A percentile compares a stretch with the other conserved stretches of the same genome.
Evolutionary conservation across 257 asterid species (phyloP).

Genomic region (Solanum arcanum): DNA sequence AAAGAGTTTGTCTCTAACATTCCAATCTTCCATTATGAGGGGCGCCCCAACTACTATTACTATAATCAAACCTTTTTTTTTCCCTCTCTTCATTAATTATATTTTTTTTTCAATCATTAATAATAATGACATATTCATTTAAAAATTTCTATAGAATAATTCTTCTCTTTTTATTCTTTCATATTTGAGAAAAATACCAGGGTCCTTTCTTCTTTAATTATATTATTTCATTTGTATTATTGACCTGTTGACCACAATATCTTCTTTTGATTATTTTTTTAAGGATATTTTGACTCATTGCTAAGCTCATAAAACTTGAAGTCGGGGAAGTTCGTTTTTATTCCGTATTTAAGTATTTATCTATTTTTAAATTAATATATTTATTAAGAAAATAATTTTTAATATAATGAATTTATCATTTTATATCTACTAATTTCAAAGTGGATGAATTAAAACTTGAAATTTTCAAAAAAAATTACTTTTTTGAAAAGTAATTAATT

Average conservation of each 20-base stretch:
- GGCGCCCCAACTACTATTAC: constrained; percentile 8
- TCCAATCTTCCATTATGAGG: constrained; percentile 10
- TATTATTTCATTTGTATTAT: neutral
- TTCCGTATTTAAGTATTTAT: no score
- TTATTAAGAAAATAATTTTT: no score
- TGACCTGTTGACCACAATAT: neutral
- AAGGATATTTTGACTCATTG: neutral
- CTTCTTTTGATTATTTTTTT: neutral
- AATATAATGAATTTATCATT: rapidly evolving
- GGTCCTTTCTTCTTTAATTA: neutral
- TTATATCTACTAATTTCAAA: rapidly evolving
- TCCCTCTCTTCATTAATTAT: neutral
- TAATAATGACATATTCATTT: neutral
- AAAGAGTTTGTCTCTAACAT: neutral
- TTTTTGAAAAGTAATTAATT: no score
- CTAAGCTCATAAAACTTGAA: neutral
- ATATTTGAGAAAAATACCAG: neutral
- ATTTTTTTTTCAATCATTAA: neutral
- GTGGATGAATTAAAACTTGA: no score
- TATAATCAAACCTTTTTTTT: neutral
- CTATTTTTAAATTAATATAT: no score
- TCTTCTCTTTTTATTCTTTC: neutral
- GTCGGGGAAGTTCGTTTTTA: neutral
- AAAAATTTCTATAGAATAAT: neutral
- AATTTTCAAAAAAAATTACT: rapidly evolving